Evolutionary conservation across 495 filamentous ascomycete species (phyloP), one percentile per base, ranked within the genome.

Genomic region (Aspergillus conjunctus): DNA sequence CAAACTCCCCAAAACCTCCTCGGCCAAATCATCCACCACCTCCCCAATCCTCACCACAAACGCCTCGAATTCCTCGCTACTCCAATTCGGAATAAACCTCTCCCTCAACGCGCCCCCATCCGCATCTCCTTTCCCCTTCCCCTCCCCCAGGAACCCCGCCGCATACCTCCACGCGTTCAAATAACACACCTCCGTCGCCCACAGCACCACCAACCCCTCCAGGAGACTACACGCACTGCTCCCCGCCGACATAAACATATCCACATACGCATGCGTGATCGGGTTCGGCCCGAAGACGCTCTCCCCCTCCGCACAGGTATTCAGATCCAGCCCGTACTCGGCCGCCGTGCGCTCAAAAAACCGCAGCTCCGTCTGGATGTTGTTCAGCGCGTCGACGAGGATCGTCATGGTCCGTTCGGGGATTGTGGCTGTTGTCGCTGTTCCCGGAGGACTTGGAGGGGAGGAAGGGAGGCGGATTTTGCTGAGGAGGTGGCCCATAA

Each of bases 101-200:
- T 76, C 74, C 54, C 85, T 74, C 68, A 88, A 65, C 39, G 86
- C 85, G 0, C 86, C 87, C 1, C 85, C 85, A 66, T 89, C 86
- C 7, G 72, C 76, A 69, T 87, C 86, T 7, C 70, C 75, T 66
- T 85, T 83, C n/a, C 45, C 54, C 17, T 41, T 22, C 34, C 52
- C 46, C 14, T 37, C 54, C 33, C 58, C 55, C 67, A 78, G 59
- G 60, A 75, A 67, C 7, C 60, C 65, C 37, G 77, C 77, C 22
- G 84, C 84, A 73, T 79, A 85, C 54, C 73, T 73, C 86, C 86
- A 89, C 14, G 85, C 77, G 44, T 77, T 74, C 5, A 88, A 58
- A 68, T 88, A 88, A 60, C 78, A 81, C 4, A 78, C 81, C 76
- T 93, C 90, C 11, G 87, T 91, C 26, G 87, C 85, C 87, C 88